Base-by-base conservation (phyloP, 768 basidiomycete species). In the Termitomyces titanicus region DNA sequence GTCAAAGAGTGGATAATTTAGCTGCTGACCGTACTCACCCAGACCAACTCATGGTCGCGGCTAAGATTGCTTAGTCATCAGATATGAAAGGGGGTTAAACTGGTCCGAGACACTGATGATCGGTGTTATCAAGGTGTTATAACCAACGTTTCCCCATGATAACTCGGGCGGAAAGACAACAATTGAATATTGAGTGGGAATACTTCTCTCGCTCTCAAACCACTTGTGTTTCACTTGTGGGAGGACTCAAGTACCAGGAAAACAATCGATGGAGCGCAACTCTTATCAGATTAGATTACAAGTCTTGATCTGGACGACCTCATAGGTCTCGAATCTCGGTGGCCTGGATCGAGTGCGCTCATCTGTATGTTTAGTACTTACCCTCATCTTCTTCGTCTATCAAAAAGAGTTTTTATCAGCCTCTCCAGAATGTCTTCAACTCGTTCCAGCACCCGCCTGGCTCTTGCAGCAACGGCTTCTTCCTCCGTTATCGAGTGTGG, bases 41-140 rank as follows among this genome's bases (percentile, higher is more conserved):
- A 18, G 66, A 66, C 69, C 69, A 70, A 47, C 69, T 70, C 69
- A 70, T 70, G 48, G 54, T 54, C 8, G 47, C 46, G 25, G 18
- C 33, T 35, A 25, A 40, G 29, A 40, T 40, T 55, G 58, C 58
- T 60, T 51, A 62, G 60, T 61, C 63, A 59, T 45, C 55, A 53
- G 20, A 35, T 27, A 34, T 35, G 9, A 15, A 29, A 45, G 42
- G n/a, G n/a, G 22, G 25, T 22, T 11, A 13, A 29, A 25, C n/a
- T n/a, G 13, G 25, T 25, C 22, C 15, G 12, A 11, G 13, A 25
- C 25, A 31, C 17, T 18, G 18, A 17, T 47, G 46, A 33, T 34
- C 31, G 29, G 29, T n/a, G n/a, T n/a, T n/a, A n/a, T n/a, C 29
- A 29, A 29, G 29, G 29, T 29, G n/a, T n/a, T n/a, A n/a, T n/a